phyloP scores from a whole-genome alignment of 2,329 filamentous ascomycete species.

The Trichoderma breve region DNA sequence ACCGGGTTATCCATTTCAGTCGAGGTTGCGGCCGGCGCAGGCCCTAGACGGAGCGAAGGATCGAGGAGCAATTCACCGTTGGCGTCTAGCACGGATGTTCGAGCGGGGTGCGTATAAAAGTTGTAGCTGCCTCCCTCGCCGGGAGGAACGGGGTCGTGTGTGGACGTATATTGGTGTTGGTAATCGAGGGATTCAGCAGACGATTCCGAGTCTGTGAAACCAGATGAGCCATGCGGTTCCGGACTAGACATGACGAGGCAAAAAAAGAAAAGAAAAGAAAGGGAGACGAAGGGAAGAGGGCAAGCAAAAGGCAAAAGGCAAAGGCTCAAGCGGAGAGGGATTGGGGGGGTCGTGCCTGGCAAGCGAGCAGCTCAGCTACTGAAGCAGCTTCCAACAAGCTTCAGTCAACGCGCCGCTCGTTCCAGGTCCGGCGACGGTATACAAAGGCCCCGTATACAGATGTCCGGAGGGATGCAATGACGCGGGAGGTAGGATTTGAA shows the following conservation, averaged over 20 bases:
- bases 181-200: slow-evolving; percentile 22
- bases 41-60: slow-evolving; percentile 14
- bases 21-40: slow-evolving; percentile 7
- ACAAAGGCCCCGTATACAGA: neutral
- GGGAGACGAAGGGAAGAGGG: neutral
- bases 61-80: slow-evolving; percentile 36
- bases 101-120: slow-evolving; percentile 33
- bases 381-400: slow-evolving; percentile 25
- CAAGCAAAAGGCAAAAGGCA: neutral
- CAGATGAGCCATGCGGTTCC: slow-evolving; percentile 29
- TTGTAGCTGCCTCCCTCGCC: slow-evolving; percentile 45
- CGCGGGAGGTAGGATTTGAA: neutral
- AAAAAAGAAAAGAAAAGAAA: neutral
- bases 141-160: slow-evolving; percentile 37
- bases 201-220: slow-evolving; percentile 27
- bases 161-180: slow-evolving; percentile 16
- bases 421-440: slow-evolving; percentile 18
- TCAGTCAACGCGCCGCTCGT: slow-evolving; percentile 25
- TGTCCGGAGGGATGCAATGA: neutral
- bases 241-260: slow-evolving; percentile 23
- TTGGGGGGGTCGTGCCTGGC: slow-evolving; percentile 22
- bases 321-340: neutral
- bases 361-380: slow-evolving; percentile 22
- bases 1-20: slow-evolving; percentile 35
- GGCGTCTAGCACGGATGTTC: slow-evolving; percentile 49